Base-by-base conservation (phyloP, 208 protist species). In the Trypanosoma lewisi region DNA sequence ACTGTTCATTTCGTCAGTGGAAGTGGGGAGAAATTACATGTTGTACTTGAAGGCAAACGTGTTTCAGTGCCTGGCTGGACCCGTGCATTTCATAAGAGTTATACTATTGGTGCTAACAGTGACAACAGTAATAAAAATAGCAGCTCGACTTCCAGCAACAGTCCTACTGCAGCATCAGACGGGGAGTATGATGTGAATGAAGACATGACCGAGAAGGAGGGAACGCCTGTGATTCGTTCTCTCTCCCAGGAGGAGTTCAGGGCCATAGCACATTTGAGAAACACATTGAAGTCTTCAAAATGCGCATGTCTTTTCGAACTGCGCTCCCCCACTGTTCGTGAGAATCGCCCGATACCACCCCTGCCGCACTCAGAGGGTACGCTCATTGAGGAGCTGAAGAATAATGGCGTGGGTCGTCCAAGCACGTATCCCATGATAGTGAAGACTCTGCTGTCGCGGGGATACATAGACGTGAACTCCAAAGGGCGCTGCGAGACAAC, bases 391-490 rank as follows among this genome's bases (percentile, higher is more conserved):
- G 80, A 96, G 60, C 87, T 96, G 36, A 88, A 85, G 66, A 82
- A 82, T 45, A 83, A 94, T 67, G 90, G 87, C 56, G 87, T 96
- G 17, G 90, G 90, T 16, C 79, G 90, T 25, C 90, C 90, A 25
- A 94, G 87, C 73, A 96, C 90, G n/a, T 96, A 96, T 64, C 87
- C 90, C 23, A 87, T 82, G 73, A 96, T 96, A 45, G 82, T 96
- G 27, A 92, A 93, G 77, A 96, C 87, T 34, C 83, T 96, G 0
- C 58, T 93, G 9, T 71, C 81, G 42, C 84, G 90, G 33, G 83
- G 87, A 48, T 96, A 96, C 78, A 93, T 96, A 39, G 78, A 63
- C 33, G 77, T 96, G 16, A 88, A 85, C 57, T 21, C 57, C 16
- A 80, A 89, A 48, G 87, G 85, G 17, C 80, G 85, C 28, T 93